Conservation (phyloP, 192 early-diverging fungal species). For the Coemansia brasiliensis region DNA sequence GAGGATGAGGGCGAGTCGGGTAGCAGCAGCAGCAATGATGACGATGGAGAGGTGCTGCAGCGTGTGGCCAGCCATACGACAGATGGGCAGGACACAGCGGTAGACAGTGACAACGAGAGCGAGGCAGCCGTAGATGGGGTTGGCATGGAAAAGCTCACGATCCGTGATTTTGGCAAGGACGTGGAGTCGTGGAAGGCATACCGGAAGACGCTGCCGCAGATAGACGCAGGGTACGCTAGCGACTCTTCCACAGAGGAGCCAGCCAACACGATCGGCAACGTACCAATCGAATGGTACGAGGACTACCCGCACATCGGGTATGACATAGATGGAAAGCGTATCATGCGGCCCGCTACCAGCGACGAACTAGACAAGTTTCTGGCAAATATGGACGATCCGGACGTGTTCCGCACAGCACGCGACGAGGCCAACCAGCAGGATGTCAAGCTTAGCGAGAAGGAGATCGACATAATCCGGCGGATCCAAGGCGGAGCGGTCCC, state of each 20-base stretch:
- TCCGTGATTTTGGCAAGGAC: slow-evolving; percentile 48
- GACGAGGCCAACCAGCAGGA: slow-evolving; percentile 80
- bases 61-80: slow-evolving; percentile 56
- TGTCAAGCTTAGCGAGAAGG: slow-evolving; percentile 82
- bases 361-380: slow-evolving; percentile 96
- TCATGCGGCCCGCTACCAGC: slow-evolving; percentile 80
- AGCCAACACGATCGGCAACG: slow-evolving; percentile 89
- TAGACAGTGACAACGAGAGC: slow-evolving; percentile 47
- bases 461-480: slow-evolving; percentile 91
- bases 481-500: slow-evolving; percentile 80
- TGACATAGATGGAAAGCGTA: slow-evolving; percentile 88
- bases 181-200: slow-evolving; percentile 45
- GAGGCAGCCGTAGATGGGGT: slow-evolving; percentile 55
- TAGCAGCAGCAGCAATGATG: slow-evolving; percentile 34
- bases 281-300: slow-evolving; percentile 97
- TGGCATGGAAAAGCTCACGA: slow-evolving; percentile 40
- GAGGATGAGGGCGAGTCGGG: slow-evolving; percentile 54
- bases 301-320: slow-evolving; percentile 98
- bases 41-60: slow-evolving; percentile 27
- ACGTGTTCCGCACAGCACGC: slow-evolving; percentile 84
- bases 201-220: slow-evolving; percentile 73
- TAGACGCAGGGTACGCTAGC: slow-evolving; percentile 89
- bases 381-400: slow-evolving; percentile 87
- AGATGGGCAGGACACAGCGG: slow-evolving; percentile 47
- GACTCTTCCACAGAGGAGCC: slow-evolving; percentile 91